Evolutionary conservation across 768 basidiomycete genomes (phyloP).

Genomic region (Amanita phalloides): DNA sequence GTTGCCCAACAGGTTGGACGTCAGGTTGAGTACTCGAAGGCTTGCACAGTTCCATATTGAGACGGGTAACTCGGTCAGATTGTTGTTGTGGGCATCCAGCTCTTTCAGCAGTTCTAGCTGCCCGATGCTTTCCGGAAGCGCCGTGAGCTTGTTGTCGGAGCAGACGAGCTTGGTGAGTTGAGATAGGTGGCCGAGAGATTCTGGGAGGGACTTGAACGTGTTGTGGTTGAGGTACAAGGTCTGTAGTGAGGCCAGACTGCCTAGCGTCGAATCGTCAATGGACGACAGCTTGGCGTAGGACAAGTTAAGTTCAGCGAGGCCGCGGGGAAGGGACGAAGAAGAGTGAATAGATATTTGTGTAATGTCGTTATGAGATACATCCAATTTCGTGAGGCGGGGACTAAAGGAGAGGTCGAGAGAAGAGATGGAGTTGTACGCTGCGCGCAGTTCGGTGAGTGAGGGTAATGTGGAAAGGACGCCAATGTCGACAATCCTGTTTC

Average conservation of each 20-base stretch:
- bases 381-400: constrained; percentile 50
- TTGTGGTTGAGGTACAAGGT: constrained; percentile 78
- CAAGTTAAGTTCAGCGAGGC: constrained; percentile 70
- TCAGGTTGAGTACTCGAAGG: constrained; percentile 68
- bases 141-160: constrained; percentile 81
- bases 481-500: constrained; percentile 78
- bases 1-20: constrained; percentile 71
- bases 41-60: constrained; percentile 78
- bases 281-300: constrained; percentile 83
- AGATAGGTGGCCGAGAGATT: constrained; percentile 66
- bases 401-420: constrained; percentile 74
- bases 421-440: constrained; percentile 78
- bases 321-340: constrained; percentile 23
- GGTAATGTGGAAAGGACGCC: constrained; percentile 60
- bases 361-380: constrained; percentile 84
- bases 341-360: constrained; percentile 60
- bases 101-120: constrained; percentile 59
- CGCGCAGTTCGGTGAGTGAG: constrained; percentile 51
- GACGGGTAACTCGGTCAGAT: constrained; percentile 62
- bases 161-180: constrained; percentile 69
- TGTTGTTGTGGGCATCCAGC: constrained; percentile 89
- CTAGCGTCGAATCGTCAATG: constrained; percentile 63
- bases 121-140: constrained; percentile 70
- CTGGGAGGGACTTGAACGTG: constrained; percentile 72
- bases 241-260: constrained; percentile 62